phyloP scores from a whole-genome alignment of 495 filamentous ascomycete genomes.

The Talaromyces wortmannii region DNA sequence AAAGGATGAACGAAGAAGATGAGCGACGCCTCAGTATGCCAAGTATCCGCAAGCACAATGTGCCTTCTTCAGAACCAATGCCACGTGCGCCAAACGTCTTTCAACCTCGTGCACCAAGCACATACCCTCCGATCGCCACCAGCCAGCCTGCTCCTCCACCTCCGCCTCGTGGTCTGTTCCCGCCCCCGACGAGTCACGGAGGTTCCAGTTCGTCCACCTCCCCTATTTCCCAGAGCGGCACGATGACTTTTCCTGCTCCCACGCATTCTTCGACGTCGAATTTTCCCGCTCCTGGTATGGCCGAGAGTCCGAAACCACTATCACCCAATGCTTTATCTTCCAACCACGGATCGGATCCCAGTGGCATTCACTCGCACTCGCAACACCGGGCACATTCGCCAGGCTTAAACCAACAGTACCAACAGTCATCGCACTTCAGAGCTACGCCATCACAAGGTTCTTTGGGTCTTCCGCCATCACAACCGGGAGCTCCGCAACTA shows the following conservation, averaged over 20 bases:
- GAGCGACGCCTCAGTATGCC: slow-evolving; percentile 56
- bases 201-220: slow-evolving; percentile 45
- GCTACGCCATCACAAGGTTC: slow-evolving; percentile 20
- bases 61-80: slow-evolving; percentile 22
- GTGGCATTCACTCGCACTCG: slow-evolving; percentile 18
- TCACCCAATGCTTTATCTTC: slow-evolving; percentile 64
- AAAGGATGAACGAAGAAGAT: slow-evolving; percentile 61
- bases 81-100: slow-evolving; percentile 44
- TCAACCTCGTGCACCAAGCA: slow-evolving; percentile 57
- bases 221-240: slow-evolving; percentile 43
- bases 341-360: slow-evolving; percentile 45
- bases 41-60: slow-evolving; percentile 65
- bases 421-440: slow-evolving; percentile 55
- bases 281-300: slow-evolving; percentile 61
- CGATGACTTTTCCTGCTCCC: slow-evolving; percentile 40
- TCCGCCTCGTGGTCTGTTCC: slow-evolving; percentile 44
- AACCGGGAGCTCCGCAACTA: slow-evolving; percentile 9
- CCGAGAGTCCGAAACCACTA: slow-evolving; percentile 80
- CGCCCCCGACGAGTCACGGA: slow-evolving; percentile 43
- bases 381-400: slow-evolving; percentile 61
- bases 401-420: slow-evolving; percentile 58
- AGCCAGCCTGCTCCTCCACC: slow-evolving; percentile 19
- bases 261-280: slow-evolving; percentile 44
- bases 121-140: slow-evolving; percentile 68
- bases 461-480: slow-evolving; percentile 22